Percentiles rank a stretch among this genome's conserved stretches.
phyloP scores from a whole-genome alignment of 257 asterid genomes.

The Solanum infundibuliforme region DNA sequence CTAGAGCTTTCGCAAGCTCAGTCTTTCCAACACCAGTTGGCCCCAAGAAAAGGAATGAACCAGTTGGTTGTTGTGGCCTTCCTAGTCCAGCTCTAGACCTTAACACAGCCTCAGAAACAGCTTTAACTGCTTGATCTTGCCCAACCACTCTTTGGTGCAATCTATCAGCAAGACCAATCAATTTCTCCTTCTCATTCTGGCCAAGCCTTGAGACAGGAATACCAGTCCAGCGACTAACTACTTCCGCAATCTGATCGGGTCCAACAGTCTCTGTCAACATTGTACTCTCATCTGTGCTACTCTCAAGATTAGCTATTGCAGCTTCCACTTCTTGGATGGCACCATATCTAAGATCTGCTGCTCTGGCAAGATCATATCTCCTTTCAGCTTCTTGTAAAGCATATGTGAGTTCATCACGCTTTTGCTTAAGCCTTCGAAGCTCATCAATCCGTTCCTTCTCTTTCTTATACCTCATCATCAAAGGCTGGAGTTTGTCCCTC shows the following conservation, averaged over 20 bases:
- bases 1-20: conserved; percentile 89
- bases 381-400: conserved; percentile 89
- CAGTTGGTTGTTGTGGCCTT: conserved; percentile 83
- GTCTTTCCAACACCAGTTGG: conserved; percentile 97
- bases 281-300: conserved; percentile 27
- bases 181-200: conserved; percentile 73
- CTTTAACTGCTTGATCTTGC: conserved; percentile 62
- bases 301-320: conserved; percentile 62
- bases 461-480: conserved; percentile 65
- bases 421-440: conserved; percentile 60
- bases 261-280: conserved; percentile 90
- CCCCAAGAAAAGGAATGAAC: conserved; percentile 86
- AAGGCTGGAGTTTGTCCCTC: conserved; percentile 84
- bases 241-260: conserved; percentile 87
- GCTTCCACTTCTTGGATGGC: conserved; percentile 79
- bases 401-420: conserved; percentile 55
- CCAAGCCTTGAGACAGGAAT: conserved; percentile 71
- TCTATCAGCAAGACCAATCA: conserved; percentile 55
- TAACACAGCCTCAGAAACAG: conserved; percentile 81
- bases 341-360: conserved; percentile 83
- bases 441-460: conserved; percentile 84
- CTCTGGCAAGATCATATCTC: conserved; percentile 84
- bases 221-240: conserved; percentile 94
- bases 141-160: conserved; percentile 42
- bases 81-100: conserved; percentile 88